Base-by-base conservation (phyloP, 176 grass and related monocot species). In the Urochloa ruziziensis region DNA sequence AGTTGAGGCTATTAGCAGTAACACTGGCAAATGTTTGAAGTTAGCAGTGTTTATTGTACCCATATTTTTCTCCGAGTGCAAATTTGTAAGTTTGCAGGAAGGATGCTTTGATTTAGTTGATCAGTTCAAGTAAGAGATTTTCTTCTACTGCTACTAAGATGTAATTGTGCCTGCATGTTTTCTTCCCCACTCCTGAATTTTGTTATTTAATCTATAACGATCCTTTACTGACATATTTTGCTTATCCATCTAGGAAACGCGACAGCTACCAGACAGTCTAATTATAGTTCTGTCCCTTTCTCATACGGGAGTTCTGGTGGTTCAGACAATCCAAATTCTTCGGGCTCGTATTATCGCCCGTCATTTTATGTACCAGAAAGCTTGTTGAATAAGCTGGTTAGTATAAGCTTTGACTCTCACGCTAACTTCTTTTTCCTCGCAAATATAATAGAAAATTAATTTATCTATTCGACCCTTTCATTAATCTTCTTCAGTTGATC, bases 351-450 rank as follows among this genome's bases (percentile, higher is more conserved):
- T 85, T 95, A 93, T 73, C 66, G 24, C 37, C 93, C 96, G 85
- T 79, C 89, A 71, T 98, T 98, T 90, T 83, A 84, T 32, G 72
- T 98, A 63, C 93, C 96, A 27, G 91, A 98, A 88, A 92, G 34
- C 68, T 90, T 98, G 73, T 71, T 88, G 81, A 77, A 84, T 72
- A 91, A 95, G 76, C 87, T 98, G 80, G 96, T 98, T 86, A 95
- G 89, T 90, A 72, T 46, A 33, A 73, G 87, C 69, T 67, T 74
- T 81, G 39, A 68, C 60, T 67, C 62, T 59, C 24, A 49, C 78
- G 82, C 67, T 37, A 76, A 70, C 67, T 58, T 72, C 15, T 81
- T 86, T 62, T 25, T 75, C 74, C 73, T 12, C 35, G 13, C 56
- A 58, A 43, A 87, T 34, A 62, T 90, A 49, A 88, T 51, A 62